Percentiles rank a stretch among this genome's conserved stretches.
Evolutionary conservation across 139 green algal genomes (phyloP).

Genomic region (Zygnema circumcarinatum): DNA sequence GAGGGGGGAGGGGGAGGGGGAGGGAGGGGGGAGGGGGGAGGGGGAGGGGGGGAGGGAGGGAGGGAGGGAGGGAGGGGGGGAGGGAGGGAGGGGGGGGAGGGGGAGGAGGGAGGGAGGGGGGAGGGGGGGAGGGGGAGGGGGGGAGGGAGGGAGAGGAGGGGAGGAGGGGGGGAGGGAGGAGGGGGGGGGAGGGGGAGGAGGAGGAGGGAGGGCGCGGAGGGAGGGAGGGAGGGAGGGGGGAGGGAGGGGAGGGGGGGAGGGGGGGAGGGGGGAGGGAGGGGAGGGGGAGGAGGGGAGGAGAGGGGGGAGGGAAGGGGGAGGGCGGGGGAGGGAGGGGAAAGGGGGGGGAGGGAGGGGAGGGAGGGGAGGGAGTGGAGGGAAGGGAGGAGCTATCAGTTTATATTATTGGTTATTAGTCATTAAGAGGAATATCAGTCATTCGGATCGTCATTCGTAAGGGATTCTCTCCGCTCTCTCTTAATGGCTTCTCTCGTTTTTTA

Average conservation of each 20-base stretch:
- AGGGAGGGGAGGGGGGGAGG: background rate
- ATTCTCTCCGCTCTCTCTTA: too few species aligned
- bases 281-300: background rate
- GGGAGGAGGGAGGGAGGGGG: background rate
- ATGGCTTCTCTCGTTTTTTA: too few species aligned
- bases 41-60: background rate
- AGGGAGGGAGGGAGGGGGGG: too few species aligned
- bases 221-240: background rate
- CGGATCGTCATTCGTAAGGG: too few species aligned
- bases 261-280: background rate
- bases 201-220: background rate
- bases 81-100: background rate
- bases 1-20: conserved; percentile 75
- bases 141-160: background rate
- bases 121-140: background rate
- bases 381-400: background rate
- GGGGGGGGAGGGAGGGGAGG: background rate
- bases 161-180: background rate
- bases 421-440: too few species aligned
- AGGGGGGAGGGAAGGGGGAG: background rate
- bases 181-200: background rate
- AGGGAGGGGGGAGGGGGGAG: background rate
- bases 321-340: background rate
- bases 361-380: background rate
- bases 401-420: too few species aligned